A percentile compares a stretch with the other conserved stretches of the same genome.
These are phyloP conservation scores for Iberis pinnata DNA, from an alignment of 345 rosid genomes.

Conservation along the genomic window DNA sequence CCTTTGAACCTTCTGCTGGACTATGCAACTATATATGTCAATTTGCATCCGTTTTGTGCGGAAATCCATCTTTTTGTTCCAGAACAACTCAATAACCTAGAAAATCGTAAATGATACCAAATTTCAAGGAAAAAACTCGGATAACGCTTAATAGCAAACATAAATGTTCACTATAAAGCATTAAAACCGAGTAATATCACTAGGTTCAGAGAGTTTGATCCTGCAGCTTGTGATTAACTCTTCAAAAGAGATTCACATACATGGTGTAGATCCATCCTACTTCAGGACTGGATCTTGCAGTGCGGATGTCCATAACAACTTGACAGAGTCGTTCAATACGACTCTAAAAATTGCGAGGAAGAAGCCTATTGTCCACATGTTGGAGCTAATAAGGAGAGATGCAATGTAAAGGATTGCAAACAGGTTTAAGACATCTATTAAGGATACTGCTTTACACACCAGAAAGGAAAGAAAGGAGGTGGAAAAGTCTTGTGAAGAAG, in stretches of 20 bases:
- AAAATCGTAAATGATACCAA: too few relatives aligned
- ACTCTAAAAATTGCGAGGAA: neutral
- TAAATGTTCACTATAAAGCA: too few relatives aligned
- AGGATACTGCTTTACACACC: neutral
- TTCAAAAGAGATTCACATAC: neutral
- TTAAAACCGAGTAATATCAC: neutral
- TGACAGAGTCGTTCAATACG: neutral
- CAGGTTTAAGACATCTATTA: neutral
- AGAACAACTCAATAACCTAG: too few relatives aligned
- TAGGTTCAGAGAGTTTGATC: neutral
- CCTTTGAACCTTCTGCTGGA: too few relatives aligned
- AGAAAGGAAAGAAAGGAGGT: neutral
- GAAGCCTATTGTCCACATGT: neutral
- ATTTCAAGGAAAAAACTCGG: too few relatives aligned
- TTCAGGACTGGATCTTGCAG: neutral
- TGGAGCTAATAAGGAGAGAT: neutral
- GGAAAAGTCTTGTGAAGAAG: neutral
- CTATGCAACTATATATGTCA: too few relatives aligned
- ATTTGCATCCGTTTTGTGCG: too few relatives aligned
- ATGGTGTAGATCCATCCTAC: neutral
- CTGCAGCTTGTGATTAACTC: neutral
- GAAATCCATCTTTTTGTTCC: too few relatives aligned
- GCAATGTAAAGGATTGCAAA: neutral
- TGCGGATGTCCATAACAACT: neutral
- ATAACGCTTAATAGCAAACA: too few relatives aligned